phyloP scores from a whole-genome alignment of 768 basidiomycete species.

The Pleurotus eryngii region DNA sequence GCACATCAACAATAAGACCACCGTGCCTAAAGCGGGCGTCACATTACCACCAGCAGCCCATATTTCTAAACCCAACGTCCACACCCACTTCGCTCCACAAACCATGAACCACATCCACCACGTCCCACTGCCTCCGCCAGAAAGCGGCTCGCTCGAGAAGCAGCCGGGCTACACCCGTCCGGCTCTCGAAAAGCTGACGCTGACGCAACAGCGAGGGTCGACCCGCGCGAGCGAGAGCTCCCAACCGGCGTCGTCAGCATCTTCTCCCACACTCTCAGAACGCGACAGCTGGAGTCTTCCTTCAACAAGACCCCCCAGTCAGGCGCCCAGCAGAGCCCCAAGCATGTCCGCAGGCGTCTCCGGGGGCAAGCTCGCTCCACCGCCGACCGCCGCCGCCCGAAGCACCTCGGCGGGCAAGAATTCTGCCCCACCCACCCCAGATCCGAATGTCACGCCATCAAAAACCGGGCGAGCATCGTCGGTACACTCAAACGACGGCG shows the following conservation, averaged over 20 bases:
- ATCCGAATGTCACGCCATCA: conserved; percentile 15
- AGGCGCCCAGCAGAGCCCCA: conserved; percentile 42
- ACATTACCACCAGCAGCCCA: conserved; percentile 9
- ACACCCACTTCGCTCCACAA: conserved; percentile 12
- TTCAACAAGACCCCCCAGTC: conserved; percentile 58
- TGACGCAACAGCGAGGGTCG: conserved; percentile 14
- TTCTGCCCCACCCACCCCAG: background rate
- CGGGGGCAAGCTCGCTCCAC: conserved; percentile 30
- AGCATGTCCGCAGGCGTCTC: conserved; percentile 44
- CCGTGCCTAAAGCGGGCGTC: no score
- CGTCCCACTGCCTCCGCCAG: conserved; percentile 52
- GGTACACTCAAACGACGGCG: conserved; percentile 52
- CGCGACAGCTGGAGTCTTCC: conserved; percentile 51
- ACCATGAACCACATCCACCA: conserved; percentile 15
- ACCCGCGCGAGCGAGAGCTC: conserved; percentile 27
- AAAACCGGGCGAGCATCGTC: conserved; percentile 33
- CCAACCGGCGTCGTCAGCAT: conserved; percentile 32
- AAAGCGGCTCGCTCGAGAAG: conserved; percentile 44
- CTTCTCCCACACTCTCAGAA: conserved; percentile 53
- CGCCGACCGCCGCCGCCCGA: conserved; percentile 13
- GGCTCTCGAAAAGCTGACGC: conserved; percentile 38
- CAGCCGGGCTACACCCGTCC: conserved; percentile 46
- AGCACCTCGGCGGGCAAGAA: conserved; percentile 10
- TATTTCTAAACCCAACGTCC: conserved; percentile 16
- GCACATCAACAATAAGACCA: conserved; percentile 11